Conservation (phyloP, 2,329 filamentous ascomycete species). For the Fusarium tuaranense region DNA sequence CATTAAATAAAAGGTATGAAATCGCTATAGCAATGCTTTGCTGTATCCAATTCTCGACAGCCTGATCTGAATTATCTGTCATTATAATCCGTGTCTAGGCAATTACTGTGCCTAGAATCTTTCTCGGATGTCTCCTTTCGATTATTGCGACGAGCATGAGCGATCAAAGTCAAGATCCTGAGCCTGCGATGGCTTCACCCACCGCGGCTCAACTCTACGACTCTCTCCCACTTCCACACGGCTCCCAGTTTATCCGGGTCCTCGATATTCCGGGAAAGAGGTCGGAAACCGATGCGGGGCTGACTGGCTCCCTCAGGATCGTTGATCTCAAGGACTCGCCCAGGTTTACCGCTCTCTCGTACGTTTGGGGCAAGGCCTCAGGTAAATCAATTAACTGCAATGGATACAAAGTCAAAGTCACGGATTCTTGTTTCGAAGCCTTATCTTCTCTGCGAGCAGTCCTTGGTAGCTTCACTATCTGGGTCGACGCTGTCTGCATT, state of each 20-base stretch:
- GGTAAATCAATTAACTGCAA: neutral
- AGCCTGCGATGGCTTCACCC: neutral
- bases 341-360: neutral
- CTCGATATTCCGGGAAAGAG: neutral
- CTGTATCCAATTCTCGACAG: neutral
- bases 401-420: neutral
- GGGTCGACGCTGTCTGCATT: neutral
- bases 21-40: neutral
- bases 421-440: neutral
- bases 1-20: neutral
- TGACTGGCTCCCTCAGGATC: neutral
- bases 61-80: neutral
- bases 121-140: neutral
- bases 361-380: neutral
- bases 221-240: neutral
- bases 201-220: neutral
- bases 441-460: neutral
- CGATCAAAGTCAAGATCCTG: neutral
- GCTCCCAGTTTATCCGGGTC: neutral
- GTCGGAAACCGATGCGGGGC: fast-evolving
- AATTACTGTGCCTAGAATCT: neutral
- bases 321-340: neutral
- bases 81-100: neutral
- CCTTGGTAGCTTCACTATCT: neutral
- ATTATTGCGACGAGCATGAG: neutral